Conservation (phyloP, 2,329 filamentous ascomycete genomes). For the Aspergillus sp. region DNA sequence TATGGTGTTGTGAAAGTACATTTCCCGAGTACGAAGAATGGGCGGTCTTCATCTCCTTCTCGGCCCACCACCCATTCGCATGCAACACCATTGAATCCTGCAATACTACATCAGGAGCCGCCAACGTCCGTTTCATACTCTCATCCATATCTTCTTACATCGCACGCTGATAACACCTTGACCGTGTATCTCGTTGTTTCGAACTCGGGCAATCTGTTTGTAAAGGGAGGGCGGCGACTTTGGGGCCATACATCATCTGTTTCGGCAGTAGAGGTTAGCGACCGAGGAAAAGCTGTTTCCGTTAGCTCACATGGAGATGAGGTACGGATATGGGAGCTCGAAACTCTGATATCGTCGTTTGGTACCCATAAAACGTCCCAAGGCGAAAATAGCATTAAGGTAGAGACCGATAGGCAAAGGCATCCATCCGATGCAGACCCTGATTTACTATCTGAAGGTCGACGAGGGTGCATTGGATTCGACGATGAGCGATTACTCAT, state of each 20-base stretch:
- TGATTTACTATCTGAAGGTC: slow-evolving; percentile 13
- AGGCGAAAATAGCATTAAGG: slow-evolving; percentile 58
- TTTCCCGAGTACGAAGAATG: slow-evolving; percentile 15
- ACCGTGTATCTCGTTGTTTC: slow-evolving; percentile 82
- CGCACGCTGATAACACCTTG: slow-evolving; percentile 85
- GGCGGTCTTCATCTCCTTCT: slow-evolving; percentile 19
- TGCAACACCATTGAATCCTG: slow-evolving; percentile 26
- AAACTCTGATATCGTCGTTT: slow-evolving; percentile 65
- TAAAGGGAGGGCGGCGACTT: slow-evolving; percentile 74
- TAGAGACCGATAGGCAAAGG: slow-evolving; percentile 48
- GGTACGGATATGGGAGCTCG: slow-evolving; percentile 86
- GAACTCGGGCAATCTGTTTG: slow-evolving; percentile 64
- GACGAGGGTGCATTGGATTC: slow-evolving; percentile 75
- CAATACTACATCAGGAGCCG: slow-evolving; percentile 48
- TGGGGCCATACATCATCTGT: slow-evolving; percentile 94
- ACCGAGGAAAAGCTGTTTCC: slow-evolving; percentile 86
- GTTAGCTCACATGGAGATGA: slow-evolving; percentile 79
- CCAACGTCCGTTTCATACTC: slow-evolving; percentile 71
- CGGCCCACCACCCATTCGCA: slow-evolving; percentile 25
- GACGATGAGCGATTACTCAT: slow-evolving; percentile 93
- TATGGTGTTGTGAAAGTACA: slow-evolving; percentile 32
- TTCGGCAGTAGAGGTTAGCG: slow-evolving; percentile 80
- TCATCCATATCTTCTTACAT: slow-evolving; percentile 84
- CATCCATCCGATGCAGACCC: slow-evolving; percentile 5
- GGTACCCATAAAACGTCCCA: slow-evolving; percentile 47